phyloP scores from a whole-genome alignment of 306 rosid species.

The Sphenostylis stenocarpa region DNA sequence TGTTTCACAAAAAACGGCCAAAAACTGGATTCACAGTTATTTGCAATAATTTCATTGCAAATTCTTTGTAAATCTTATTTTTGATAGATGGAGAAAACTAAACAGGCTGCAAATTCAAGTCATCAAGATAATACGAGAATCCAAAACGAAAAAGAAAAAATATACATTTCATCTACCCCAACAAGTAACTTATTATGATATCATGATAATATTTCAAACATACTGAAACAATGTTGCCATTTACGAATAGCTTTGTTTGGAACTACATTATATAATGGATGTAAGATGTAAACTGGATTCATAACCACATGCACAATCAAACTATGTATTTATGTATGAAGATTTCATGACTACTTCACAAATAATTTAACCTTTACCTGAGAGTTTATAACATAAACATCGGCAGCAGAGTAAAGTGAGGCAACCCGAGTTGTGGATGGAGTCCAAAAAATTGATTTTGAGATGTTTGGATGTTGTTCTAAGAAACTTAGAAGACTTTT shows the following conservation, averaged over 20 bases:
- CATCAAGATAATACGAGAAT: background rate
- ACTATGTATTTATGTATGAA: background rate
- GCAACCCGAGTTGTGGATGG: slow-evolving; percentile 86
- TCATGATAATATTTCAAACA: slow-evolving; percentile 28
- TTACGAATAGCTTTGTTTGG: slow-evolving; percentile 11
- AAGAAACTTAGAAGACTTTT: slow-evolving; percentile 67
- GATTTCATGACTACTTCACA: background rate
- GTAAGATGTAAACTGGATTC: background rate
- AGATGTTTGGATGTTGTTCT: slow-evolving; percentile 71
- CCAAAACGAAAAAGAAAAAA: background rate
- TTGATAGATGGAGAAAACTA: background rate
- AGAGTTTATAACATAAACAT: slow-evolving; percentile 86
- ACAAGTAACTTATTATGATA: background rate
- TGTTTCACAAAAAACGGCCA: background rate
- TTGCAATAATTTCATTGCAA: slow-evolving; percentile 4
- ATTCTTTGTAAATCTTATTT: background rate
- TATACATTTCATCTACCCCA: background rate
- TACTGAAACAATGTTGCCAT: background rate
- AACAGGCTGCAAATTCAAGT: background rate
- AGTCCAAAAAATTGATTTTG: slow-evolving; percentile 87
- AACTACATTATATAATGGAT: background rate
- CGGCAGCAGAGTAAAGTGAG: slow-evolving; percentile 93
- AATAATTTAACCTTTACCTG: slow-evolving; percentile 56
- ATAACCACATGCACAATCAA: background rate
- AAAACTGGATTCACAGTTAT: background rate